Evolutionary conservation across 2,329 filamentous ascomycete species (phyloP).

Genomic region (Colletotrichum graminicola): DNA sequence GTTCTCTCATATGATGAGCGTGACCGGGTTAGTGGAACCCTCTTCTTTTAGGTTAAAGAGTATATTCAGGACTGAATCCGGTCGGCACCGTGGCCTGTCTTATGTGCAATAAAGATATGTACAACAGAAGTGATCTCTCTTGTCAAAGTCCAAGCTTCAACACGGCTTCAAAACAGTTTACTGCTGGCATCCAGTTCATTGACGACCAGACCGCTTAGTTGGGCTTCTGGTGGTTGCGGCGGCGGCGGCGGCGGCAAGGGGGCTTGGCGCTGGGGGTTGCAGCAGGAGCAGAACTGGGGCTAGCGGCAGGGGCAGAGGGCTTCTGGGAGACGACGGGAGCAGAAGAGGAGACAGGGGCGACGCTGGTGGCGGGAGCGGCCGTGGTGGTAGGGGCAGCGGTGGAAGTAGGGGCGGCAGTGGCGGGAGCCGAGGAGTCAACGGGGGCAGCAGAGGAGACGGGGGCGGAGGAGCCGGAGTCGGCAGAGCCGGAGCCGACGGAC

Average conservation of each 20-base stretch:
- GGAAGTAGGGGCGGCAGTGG: slow-evolving; percentile 23
- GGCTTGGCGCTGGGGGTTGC: slow-evolving; percentile 31
- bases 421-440: slow-evolving; percentile 9
- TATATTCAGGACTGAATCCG: slow-evolving; percentile 35
- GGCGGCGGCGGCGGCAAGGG: slow-evolving; percentile 39
- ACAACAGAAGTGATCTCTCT: slow-evolving; percentile 32
- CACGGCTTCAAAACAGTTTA: neutral
- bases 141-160: neutral
- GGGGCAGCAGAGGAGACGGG: slow-evolving; percentile 19
- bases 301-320: slow-evolving; percentile 35
- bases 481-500: slow-evolving; percentile 32
- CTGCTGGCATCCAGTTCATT: neutral
- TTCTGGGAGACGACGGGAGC: slow-evolving; percentile 30
- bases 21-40: neutral
- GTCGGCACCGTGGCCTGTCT: slow-evolving; percentile 27
- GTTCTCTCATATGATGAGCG: neutral
- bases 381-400: slow-evolving; percentile 34
- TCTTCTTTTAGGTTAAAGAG: slow-evolving; percentile 25
- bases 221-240: slow-evolving; percentile 28
- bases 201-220: slow-evolving; percentile 20
- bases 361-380: slow-evolving; percentile 23
- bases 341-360: slow-evolving; percentile 24
- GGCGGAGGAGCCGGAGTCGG: slow-evolving; percentile 6
- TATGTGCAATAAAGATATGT: slow-evolving; percentile 37
- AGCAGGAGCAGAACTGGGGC: slow-evolving; percentile 25